Evolutionary conservation across 2,329 filamentous ascomycete species (phyloP).

Genomic region (Xenoacremonium recifei): DNA sequence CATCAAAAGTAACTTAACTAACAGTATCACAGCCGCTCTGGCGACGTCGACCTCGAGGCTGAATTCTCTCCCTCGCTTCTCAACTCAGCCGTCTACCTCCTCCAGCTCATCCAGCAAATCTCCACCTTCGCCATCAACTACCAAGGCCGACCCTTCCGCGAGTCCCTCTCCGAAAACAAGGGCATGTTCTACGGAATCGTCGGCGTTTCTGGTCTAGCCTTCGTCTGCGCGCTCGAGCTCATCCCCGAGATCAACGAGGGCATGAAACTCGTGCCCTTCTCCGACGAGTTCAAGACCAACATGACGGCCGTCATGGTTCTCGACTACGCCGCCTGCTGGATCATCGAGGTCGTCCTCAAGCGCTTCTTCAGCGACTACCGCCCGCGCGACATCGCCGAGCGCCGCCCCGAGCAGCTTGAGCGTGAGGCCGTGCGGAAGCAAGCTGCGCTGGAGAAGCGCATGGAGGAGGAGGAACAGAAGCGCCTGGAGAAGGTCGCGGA

Average conservation of each 20-base stretch:
- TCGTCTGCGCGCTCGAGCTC: slow-evolving; percentile 92
- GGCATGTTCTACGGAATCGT: slow-evolving; percentile 98
- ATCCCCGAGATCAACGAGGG: slow-evolving; percentile 92
- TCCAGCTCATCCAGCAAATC: slow-evolving; percentile 98
- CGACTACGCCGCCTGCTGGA: slow-evolving; percentile 83
- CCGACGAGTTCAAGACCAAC: slow-evolving; percentile 80
- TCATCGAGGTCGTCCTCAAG: slow-evolving; percentile 87
- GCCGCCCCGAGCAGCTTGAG: slow-evolving; percentile 82
- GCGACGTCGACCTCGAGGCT: slow-evolving; percentile 82
- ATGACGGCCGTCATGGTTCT: slow-evolving; percentile 82
- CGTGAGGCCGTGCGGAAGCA: slow-evolving; percentile 70
- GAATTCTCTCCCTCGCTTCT: slow-evolving; percentile 92
- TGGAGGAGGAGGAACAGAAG: slow-evolving; percentile 49
- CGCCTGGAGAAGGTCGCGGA: slow-evolving; percentile 54
- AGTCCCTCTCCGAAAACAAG: slow-evolving; percentile 91
- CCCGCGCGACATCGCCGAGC: slow-evolving; percentile 87
- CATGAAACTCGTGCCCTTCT: slow-evolving; percentile 90
- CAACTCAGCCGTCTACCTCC: slow-evolving; percentile 94
- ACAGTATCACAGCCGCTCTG: slow-evolving; percentile 41
- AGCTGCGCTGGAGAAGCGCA: slow-evolving; percentile 46
- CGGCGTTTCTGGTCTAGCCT: slow-evolving; percentile 84
- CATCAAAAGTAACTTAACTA: slow-evolving; percentile 17
- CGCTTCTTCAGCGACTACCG: slow-evolving; percentile 83
- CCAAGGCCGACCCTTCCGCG: slow-evolving; percentile 95
- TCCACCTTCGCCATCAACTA: slow-evolving; percentile 99